phyloP scores from a whole-genome alignment of 768 basidiomycete species.

The Serendipita vermifera region DNA sequence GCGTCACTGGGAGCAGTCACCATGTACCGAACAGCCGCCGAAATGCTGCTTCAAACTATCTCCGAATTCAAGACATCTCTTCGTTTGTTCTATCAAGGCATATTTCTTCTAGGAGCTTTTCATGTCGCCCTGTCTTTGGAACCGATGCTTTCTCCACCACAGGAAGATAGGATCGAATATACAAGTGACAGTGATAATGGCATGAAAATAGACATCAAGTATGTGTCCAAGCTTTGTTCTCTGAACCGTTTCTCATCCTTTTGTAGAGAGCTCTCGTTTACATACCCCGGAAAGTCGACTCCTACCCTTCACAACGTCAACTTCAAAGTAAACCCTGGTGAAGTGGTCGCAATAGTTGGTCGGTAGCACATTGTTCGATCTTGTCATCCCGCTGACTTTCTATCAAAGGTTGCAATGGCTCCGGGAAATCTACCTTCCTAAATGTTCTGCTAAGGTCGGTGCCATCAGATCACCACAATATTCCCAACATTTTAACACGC shows the following conservation, averaged over 20 bases:
- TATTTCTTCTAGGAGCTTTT: conserved; percentile 81
- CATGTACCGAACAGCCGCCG: conserved; percentile 65
- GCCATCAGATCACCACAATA: too few species aligned
- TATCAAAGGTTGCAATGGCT: conserved; percentile 50
- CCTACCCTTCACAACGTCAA: conserved; percentile 58
- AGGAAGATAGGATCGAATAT: conserved; percentile 41
- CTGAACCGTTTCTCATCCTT: conserved; percentile 12
- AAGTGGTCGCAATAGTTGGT: conserved; percentile 70
- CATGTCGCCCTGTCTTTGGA: conserved; percentile 60
- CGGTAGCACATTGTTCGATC: conserved; percentile 8
- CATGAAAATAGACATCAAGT: conserved; percentile 61
- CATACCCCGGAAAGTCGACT: conserved; percentile 61
- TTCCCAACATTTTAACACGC: too few species aligned
- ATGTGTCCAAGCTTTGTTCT: conserved; percentile 16
- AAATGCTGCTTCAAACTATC: conserved; percentile 53
- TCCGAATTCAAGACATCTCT: conserved; percentile 48
- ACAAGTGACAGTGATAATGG: conserved; percentile 29
- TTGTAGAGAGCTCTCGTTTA: conserved; percentile 50
- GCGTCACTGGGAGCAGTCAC: conserved; percentile 71
- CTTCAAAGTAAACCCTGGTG: conserved; percentile 58
- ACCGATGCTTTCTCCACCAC: conserved; percentile 50
- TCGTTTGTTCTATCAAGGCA: conserved; percentile 68
- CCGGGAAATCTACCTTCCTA: conserved; percentile 32
- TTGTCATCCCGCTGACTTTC: not conserved
- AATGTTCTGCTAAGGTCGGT: conserved; percentile 5